These are phyloP conservation scores for Paramecium octaurelia DNA, from an alignment of 73 alveolate genomes.

Conservation along the genomic window DNA sequence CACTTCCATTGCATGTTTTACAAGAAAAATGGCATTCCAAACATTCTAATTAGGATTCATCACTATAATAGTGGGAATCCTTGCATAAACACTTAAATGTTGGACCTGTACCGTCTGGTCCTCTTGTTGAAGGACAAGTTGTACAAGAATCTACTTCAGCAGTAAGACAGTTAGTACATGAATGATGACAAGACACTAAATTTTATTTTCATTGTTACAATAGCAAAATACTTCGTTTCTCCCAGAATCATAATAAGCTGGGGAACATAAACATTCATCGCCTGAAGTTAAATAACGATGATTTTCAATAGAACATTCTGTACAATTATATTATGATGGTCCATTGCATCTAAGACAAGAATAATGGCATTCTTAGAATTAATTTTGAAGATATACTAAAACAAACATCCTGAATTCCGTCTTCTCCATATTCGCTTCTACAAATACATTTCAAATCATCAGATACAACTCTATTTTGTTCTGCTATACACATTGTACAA, in stretches of 20 bases:
- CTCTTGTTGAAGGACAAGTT: neutral
- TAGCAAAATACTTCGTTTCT: neutral
- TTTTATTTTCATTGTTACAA: neutral
- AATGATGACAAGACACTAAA: neutral
- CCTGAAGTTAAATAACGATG: neutral
- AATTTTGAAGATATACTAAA: neutral
- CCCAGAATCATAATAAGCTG: neutral
- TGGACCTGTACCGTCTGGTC: neutral
- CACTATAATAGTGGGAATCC: neutral
- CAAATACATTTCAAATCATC: neutral
- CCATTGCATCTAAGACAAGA: neutral
- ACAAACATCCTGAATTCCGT: neutral
- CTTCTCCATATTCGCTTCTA: neutral
- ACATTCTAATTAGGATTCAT: neutral
- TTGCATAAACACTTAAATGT: neutral
- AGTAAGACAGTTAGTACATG: neutral
- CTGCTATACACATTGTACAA: neutral
- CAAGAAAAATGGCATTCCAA: neutral
- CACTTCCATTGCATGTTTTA: neutral
- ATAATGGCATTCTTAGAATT: neutral
- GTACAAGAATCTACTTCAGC: neutral
- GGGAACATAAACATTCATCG: neutral
- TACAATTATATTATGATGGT: neutral
- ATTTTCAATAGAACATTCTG: neutral
- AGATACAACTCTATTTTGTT: neutral